phyloP scores from a whole-genome alignment of 495 filamentous ascomycete genomes.

The Amniculicola lignicola region DNA sequence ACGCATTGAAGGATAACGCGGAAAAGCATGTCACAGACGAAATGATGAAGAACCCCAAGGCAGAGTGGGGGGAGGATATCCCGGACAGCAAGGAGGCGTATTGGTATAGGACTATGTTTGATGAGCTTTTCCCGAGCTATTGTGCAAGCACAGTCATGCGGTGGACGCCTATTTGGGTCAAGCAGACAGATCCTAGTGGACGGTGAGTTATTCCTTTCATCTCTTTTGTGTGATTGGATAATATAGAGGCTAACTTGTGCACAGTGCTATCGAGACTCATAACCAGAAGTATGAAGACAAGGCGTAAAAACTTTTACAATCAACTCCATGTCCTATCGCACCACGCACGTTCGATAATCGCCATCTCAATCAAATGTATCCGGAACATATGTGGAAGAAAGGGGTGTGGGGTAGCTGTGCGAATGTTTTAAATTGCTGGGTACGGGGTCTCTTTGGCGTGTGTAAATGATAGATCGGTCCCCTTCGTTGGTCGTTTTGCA shows the following conservation, averaged over 20 bases:
- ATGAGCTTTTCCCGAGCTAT: constrained; percentile 91
- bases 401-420: no score
- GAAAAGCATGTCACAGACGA: constrained; percentile 86
- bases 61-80: constrained; percentile 87
- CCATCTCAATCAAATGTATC: no score
- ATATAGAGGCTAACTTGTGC: background rate
- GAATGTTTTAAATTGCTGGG: no score
- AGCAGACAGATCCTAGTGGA: constrained; percentile 92
- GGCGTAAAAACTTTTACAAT: no score
- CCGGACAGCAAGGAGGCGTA: constrained; percentile 95
- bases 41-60: constrained; percentile 94
- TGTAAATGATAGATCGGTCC: no score
- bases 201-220: constrained; percentile 54
- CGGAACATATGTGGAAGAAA: no score
- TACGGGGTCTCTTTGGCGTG: no score
- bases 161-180: constrained; percentile 97
- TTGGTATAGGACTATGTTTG: constrained; percentile 97
- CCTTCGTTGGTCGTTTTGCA: no score
- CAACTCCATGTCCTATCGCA: no score
- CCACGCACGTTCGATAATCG: no score
- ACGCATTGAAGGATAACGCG: constrained; percentile 90
- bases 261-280: constrained; percentile 36
- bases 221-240: background rate
- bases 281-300: constrained; percentile 31
- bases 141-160: constrained; percentile 92